Conservation (phyloP, 768 basidiomycete genomes). For the Suillus alpinus region DNA sequence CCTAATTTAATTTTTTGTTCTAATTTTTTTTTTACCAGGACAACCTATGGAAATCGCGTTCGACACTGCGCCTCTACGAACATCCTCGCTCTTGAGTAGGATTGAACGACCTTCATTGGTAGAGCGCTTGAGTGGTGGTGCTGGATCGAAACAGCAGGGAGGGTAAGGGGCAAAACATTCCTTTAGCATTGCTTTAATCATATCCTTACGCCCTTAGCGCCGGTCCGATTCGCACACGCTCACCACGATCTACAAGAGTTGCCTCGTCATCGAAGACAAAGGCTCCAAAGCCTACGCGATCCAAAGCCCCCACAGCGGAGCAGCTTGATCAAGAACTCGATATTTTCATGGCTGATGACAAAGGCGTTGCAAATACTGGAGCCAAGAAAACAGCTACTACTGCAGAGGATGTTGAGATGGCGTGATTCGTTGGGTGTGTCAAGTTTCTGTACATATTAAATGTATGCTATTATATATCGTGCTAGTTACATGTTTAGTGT, state of each 20-base stretch:
- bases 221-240: constrained; percentile 47
- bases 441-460: neutral
- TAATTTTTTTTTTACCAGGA: constrained; percentile 40
- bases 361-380: constrained; percentile 20
- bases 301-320: constrained; percentile 71
- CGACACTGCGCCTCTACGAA: constrained; percentile 46
- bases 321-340: constrained; percentile 90
- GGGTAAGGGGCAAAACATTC: constrained; percentile 14
- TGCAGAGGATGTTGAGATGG: constrained; percentile 56
- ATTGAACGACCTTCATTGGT: constrained; percentile 73
- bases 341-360: constrained; percentile 72
- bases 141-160: constrained; percentile 18
- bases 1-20: constrained; percentile 7
- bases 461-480: constrained; percentile 3
- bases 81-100: constrained; percentile 67
- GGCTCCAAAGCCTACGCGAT: constrained; percentile 30
- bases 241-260: constrained; percentile 20
- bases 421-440: constrained; percentile 16
- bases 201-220: constrained; percentile 6
- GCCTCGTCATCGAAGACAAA: constrained; percentile 16
- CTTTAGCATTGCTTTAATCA: neutral
- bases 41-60: constrained; percentile 75
- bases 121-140: constrained; percentile 57
- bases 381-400: constrained; percentile 16
- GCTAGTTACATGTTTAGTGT: neutral